A percentile compares a stretch with the other conserved stretches of the same genome.
phyloP scores from a whole-genome alignment of 2,329 filamentous ascomycete genomes.

The Microsporum ferrugineum region DNA sequence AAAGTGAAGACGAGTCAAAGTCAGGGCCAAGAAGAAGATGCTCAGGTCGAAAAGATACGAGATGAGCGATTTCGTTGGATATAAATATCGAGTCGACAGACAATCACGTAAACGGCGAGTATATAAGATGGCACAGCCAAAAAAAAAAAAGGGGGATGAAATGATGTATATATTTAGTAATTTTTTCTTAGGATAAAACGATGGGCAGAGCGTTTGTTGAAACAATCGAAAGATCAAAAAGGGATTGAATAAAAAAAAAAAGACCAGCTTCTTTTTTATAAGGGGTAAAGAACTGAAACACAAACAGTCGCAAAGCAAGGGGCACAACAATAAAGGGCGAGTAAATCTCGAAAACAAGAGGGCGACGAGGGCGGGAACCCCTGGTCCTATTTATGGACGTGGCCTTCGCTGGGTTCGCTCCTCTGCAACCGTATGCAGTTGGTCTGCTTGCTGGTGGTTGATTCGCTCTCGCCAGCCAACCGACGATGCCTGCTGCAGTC shows the following conservation, averaged over 20 bases:
- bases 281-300: slow-evolving; percentile 1
- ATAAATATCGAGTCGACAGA: background rate
- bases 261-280: slow-evolving; percentile 3
- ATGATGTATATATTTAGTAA: slow-evolving; percentile 3
- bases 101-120: background rate
- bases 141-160: background rate
- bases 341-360: background rate
- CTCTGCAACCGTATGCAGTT: background rate
- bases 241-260: slow-evolving; percentile 1
- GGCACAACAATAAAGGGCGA: background rate
- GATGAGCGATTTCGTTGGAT: background rate
- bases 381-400: slow-evolving; percentile 5
- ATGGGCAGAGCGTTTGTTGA: background rate
- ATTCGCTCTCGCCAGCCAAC: background rate
- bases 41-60: background rate
- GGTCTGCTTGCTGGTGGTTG: background rate
- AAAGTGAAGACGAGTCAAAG: background rate
- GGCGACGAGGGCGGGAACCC: background rate
- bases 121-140: background rate
- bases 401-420: background rate
- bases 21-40: background rate
- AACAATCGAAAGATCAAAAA: slow-evolving; percentile 3
- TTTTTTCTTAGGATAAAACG: background rate
- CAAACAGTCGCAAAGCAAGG: background rate
- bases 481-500: background rate